phyloP scores from a whole-genome alignment of 2,329 filamentous ascomycete genomes.

The Metarhizium guizhouense region DNA sequence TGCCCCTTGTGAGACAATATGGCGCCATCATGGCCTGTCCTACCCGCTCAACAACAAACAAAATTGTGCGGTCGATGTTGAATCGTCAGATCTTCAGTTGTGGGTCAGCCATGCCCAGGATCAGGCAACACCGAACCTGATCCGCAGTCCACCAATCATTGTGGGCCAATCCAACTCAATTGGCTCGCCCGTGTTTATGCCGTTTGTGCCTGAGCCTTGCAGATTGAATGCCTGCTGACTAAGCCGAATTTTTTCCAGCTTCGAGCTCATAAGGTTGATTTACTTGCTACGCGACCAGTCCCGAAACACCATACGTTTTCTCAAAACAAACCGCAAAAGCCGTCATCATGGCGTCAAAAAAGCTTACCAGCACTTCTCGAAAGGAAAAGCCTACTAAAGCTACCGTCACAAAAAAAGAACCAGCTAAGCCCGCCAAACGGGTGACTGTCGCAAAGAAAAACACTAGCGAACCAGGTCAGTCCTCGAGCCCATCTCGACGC shows the following conservation, averaged over 20 bases:
- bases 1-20: too few relatives aligned
- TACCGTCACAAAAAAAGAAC: background rate
- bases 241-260: constrained; percentile 1
- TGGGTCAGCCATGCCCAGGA: too few relatives aligned
- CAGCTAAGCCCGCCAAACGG: constrained; percentile 3
- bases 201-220: background rate
- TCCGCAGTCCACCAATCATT: too few relatives aligned
- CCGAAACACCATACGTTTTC: background rate
- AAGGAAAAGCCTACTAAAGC: constrained; percentile 1
- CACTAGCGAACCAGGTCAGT: constrained; percentile 7
- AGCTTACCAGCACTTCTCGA: constrained; percentile 1
- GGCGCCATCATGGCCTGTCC: too few relatives aligned
- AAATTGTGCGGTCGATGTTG: too few relatives aligned
- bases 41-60: too few relatives aligned
- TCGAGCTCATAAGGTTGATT: background rate
- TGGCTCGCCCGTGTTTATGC: too few relatives aligned
- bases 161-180: too few relatives aligned
- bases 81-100: too few relatives aligned
- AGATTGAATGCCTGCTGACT: background rate
- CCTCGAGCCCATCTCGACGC: background rate
- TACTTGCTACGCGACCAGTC: background rate
- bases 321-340: background rate
- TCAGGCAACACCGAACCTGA: too few relatives aligned
- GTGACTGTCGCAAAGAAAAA: constrained; percentile 1
- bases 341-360: constrained; percentile 7